Percentiles rank a stretch among this genome's conserved stretches.
Evolutionary conservation across 352 stramenopile genomes (phyloP).

Genomic region (Globisporangium ultimum): DNA sequence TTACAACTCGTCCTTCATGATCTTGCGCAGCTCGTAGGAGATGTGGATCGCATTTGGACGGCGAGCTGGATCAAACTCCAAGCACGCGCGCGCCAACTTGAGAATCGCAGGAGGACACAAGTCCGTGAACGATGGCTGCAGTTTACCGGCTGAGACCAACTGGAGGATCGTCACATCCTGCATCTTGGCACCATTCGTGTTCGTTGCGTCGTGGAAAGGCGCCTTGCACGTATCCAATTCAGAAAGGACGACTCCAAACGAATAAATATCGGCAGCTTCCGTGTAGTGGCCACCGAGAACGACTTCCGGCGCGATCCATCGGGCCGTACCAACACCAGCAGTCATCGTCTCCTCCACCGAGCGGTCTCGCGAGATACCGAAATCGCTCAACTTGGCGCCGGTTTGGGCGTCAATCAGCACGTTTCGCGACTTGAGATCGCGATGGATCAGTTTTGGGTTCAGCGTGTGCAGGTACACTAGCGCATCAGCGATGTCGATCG

Average conservation of each 20-base stretch:
- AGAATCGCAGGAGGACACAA: constrained; percentile 33
- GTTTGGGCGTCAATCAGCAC: constrained; percentile 56
- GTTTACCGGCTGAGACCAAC: constrained; percentile 61
- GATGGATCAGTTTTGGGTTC: constrained; percentile 62
- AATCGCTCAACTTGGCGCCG: constrained; percentile 66
- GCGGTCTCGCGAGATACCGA: constrained; percentile 60
- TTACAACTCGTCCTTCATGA: constrained; percentile 69
- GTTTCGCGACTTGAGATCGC: constrained; percentile 70
- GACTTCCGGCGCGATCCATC: constrained; percentile 57
- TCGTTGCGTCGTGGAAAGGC: constrained; percentile 57
- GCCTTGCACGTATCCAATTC: constrained; percentile 66
- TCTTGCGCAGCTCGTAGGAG: constrained; percentile 75
- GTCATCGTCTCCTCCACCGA: constrained; percentile 65
- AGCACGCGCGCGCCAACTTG: constrained; percentile 53
- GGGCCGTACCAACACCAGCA: constrained; percentile 43
- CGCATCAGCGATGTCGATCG: constrained; percentile 57
- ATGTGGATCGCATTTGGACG: constrained; percentile 75
- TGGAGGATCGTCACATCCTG: constrained; percentile 61
- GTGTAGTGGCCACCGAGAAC: constrained; percentile 50
- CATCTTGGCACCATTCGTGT: constrained; percentile 60
- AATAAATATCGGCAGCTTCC: constrained; percentile 55
- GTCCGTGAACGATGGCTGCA: constrained; percentile 59
- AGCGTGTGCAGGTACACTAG: constrained; percentile 72
- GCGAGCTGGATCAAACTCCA: constrained; percentile 59
- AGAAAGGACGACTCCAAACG: constrained; percentile 57